Evolutionary conservation across 306 rosid genomes (phyloP).

Genomic region (Gillenia trifoliata): DNA sequence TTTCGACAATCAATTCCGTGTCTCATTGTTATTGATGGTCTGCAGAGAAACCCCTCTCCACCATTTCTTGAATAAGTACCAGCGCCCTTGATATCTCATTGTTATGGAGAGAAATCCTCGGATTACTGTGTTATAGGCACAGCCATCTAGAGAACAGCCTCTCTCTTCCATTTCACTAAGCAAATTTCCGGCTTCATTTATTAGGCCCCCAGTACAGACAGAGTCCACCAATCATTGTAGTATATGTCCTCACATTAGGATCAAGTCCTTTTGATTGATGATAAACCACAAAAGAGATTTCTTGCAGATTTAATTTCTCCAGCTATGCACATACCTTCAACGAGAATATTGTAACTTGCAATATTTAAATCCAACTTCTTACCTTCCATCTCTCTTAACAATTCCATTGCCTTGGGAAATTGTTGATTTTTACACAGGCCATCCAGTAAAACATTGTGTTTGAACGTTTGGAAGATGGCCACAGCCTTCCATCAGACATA

Average conservation of each 20-base stretch:
- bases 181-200: background rate
- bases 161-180: background rate
- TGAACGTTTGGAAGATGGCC: no score
- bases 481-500: no score
- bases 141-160: background rate
- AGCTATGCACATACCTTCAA: no score
- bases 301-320: background rate
- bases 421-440: no score
- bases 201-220: background rate
- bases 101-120: background rate
- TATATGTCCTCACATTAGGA: background rate
- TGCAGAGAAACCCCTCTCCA: background rate
- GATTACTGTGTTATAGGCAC: background rate
- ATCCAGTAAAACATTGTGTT: no score
- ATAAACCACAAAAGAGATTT: background rate
- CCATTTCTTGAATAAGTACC: background rate
- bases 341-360: background rate
- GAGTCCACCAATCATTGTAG: background rate
- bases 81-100: background rate
- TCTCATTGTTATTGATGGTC: background rate
- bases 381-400: no score
- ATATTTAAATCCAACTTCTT: no score
- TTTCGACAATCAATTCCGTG: background rate
- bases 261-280: background rate
- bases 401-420: no score